Base-by-base conservation (phyloP, 208 protist species). In the Leishmania turanica region DNA sequence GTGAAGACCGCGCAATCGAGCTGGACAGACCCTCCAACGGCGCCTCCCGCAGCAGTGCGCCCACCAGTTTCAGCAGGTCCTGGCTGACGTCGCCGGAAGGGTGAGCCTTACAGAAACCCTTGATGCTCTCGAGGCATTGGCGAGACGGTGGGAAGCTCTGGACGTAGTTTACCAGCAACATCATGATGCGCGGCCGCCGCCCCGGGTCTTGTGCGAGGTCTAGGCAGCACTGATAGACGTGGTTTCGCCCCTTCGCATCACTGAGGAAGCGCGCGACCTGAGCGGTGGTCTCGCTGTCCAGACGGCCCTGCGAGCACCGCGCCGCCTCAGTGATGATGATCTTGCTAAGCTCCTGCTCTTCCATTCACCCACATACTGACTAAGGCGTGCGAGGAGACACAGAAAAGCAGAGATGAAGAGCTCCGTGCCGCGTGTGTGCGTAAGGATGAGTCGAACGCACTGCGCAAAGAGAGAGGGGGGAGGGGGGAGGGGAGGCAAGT, bases 121-220 rank as follows among this genome's bases (percentile, higher is more conserved):
- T 76, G 37, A 96, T 91, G 31, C 21, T 79, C 27, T 79, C 53
- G 0, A 95, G 87, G 6, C 84, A 92, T 31, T 85, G 47, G 64
- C 84, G 79, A 17, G 90, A 95, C 0, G 93, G 91, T 15, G 91
- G 93, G 71, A 97, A 95, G 70, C 90, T 91, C 37, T 87, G 88
- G 2, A 95, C 82, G 77, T 88, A 91, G 75, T 88, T 87, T 34
- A 93, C 78, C 60, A 96, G 80, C n/a, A 97, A 84, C 76, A 90
- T 83, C 62, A 90, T 89, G 64, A 97, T 85, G 66, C 83, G 79
- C 34, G 85, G 79, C n/a, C 90, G 82, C 24, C 91, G 84, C 31
- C 94, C 88, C 17, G 90, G 78, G 71, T 97, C 90, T 45, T 88
- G 85, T 45, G 88, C 77, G 4, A 94, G 60, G 40, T 94, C 89